Evolutionary conservation across 2,329 filamentous ascomycete species (phyloP), one percentile per base, ranked within the genome.

Genomic region (Fusarium metavorans): DNA sequence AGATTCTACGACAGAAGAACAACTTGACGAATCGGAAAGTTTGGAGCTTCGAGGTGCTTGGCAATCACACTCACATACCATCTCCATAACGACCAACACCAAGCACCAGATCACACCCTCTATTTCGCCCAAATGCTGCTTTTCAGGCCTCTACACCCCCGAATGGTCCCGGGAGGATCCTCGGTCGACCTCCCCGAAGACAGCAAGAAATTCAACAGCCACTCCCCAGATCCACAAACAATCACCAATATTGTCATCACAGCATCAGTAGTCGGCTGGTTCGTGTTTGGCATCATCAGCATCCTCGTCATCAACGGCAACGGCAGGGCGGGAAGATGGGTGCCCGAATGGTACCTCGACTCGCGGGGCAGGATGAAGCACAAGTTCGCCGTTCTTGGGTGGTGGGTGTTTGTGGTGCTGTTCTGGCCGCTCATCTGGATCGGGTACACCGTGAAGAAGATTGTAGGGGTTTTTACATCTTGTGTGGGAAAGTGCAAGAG

Each of bases 401-500:
- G 81, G 81, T 83, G 81, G 81, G 16, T 67, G 1, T 74, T 65
- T 2, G 74, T 82, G 2, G 25, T 83, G 25, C 43, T 82, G 41
- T 66, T 79, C n/a, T 83, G 81, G 67, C 91, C 91, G 5, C 87
- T 86, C 77, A 96, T 95, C 75, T 86, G 90, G 60, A 85, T 86
- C 0, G 93, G 95, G 77, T 92, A 89, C 74, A 91, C 93, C 78
- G 92, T 87, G 32, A 97, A 89, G 85, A 97, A 89, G 84, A 2
- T 84, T 85, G 8, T 82, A 16, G 70, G 58, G n/a, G 50, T 63
- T 73, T 37, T 80, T 81, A 58, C 79, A 68, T 6, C 82, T 80
- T 30, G n/a, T 82, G 82, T 34, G 89, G 82, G 73, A 88, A 84
- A 68, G 86, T 77, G 81, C 86, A 87, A 75, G 84, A 84, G 1